phyloP scores from a whole-genome alignment of 148 eudicot genomes.

The Vaccinium myrtillus region DNA sequence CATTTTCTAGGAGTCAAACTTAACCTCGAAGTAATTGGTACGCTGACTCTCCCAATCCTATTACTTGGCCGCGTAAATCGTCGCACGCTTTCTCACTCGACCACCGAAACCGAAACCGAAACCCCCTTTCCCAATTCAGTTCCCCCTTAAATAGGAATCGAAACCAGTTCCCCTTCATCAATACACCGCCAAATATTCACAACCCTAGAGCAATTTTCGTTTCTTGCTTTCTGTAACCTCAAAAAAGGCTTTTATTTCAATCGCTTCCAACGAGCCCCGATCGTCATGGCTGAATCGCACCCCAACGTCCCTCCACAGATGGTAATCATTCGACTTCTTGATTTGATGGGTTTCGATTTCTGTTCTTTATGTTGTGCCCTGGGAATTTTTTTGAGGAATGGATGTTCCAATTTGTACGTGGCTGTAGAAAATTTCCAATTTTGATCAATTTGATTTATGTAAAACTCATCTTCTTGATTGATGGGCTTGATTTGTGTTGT shows the following conservation, averaged over 20 bases:
- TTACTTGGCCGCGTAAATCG: background rate
- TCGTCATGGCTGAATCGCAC: background rate
- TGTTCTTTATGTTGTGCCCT: background rate
- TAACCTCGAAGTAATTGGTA: background rate
- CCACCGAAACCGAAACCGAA: background rate
- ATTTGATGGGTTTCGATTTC: background rate
- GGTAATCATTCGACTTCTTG: conserved; percentile 1
- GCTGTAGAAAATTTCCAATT: background rate
- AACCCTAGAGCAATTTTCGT: background rate
- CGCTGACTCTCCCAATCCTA: background rate
- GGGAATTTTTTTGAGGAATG: background rate
- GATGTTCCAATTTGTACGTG: background rate
- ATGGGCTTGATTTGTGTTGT: no score
- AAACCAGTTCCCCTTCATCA: background rate
- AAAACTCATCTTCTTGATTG: no score
- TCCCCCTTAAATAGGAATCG: background rate
- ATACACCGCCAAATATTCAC: background rate
- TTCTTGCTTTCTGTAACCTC: background rate
- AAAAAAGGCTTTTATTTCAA: background rate
- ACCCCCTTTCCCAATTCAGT: background rate
- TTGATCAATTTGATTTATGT: background rate
- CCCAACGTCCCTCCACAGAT: background rate
- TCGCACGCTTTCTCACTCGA: background rate
- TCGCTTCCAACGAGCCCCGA: background rate
- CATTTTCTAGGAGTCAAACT: background rate